phyloP scores from a whole-genome alignment of 1,284 basidiomycete genomes.

The Boletus semigastroideus region DNA sequence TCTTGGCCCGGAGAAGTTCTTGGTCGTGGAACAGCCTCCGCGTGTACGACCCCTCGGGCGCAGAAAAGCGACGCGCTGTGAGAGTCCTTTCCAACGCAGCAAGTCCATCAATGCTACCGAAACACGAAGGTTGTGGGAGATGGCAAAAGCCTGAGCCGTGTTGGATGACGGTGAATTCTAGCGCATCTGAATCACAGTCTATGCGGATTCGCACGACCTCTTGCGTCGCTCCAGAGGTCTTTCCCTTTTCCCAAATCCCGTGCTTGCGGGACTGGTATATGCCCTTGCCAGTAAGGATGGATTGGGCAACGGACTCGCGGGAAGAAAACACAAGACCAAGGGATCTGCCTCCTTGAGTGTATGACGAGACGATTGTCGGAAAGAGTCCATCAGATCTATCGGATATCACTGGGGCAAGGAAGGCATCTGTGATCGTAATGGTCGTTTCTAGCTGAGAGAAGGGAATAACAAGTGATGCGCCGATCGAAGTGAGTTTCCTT shows the following conservation, averaged over 20 bases:
- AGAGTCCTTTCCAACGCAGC: slow-evolving; percentile 84
- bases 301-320: slow-evolving; percentile 79
- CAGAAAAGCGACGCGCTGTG: slow-evolving; percentile 66
- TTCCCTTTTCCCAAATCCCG: slow-evolving; percentile 97
- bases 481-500: slow-evolving; percentile 55
- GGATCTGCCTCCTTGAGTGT: slow-evolving; percentile 70
- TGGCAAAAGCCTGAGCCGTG: slow-evolving; percentile 95
- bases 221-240: slow-evolving; percentile 93
- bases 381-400: slow-evolving; percentile 93
- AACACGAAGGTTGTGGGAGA: slow-evolving; percentile 83
- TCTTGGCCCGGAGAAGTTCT: slow-evolving; percentile 84
- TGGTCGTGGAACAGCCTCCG: slow-evolving; percentile 84
- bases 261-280: slow-evolving; percentile 97
- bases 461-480: slow-evolving; percentile 71
- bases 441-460: slow-evolving; percentile 64
- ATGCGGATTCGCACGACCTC: slow-evolving; percentile 79
- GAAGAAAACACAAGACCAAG: slow-evolving; percentile 99
- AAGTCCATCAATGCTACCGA: slow-evolving; percentile 76
- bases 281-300: slow-evolving; percentile 86
- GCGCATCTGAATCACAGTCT: slow-evolving; percentile 93
- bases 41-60: slow-evolving; percentile 93
- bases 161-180: slow-evolving; percentile 93
- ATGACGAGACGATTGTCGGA: slow-evolving; percentile 86
- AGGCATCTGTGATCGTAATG: slow-evolving; percentile 82
- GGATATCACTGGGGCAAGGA: slow-evolving; percentile 78